Conservation (phyloP, 1,284 basidiomycete genomes). For the Volvariella surrecta region DNA sequence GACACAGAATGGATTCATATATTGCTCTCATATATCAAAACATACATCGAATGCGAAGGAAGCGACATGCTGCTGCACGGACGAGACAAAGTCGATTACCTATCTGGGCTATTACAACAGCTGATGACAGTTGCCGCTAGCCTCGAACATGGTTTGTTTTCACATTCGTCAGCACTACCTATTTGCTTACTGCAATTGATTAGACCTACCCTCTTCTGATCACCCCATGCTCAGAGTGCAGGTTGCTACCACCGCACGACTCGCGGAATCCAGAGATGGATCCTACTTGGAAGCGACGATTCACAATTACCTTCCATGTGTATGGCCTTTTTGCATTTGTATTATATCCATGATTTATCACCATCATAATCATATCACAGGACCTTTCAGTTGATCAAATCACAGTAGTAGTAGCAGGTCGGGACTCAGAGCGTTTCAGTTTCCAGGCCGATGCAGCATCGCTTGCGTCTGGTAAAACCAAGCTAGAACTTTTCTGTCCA, state of each 20-base stretch:
- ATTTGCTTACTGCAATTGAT: slow-evolving; percentile 1
- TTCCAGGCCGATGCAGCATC: slow-evolving; percentile 31
- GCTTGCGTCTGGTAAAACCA: slow-evolving; percentile 47
- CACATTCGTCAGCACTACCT: slow-evolving; percentile 1
- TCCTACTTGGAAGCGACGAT: slow-evolving; percentile 49
- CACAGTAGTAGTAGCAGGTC: slow-evolving; percentile 40
- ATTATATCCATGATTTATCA: slow-evolving; percentile 5
- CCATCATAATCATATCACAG: slow-evolving; percentile 22
- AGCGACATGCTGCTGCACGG: slow-evolving; percentile 44
- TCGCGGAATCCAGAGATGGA: slow-evolving; percentile 56
- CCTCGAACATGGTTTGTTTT: slow-evolving; percentile 47
- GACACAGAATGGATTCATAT: slow-evolving; percentile 72
- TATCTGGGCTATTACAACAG: slow-evolving; percentile 41
- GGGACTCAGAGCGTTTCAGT: slow-evolving; percentile 46
- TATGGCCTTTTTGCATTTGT: slow-evolving; percentile 26
- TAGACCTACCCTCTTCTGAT: slow-evolving; percentile 59
- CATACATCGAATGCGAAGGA: slow-evolving; percentile 47
- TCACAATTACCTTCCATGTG: slow-evolving; percentile 64
- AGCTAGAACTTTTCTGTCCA: slow-evolving; percentile 53
- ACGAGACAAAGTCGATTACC: slow-evolving; percentile 41
- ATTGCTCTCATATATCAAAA: slow-evolving; percentile 60
- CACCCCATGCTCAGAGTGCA: slow-evolving; percentile 57
- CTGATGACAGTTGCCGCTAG: slow-evolving; percentile 38
- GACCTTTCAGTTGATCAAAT: slow-evolving; percentile 42
- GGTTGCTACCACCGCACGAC: slow-evolving; percentile 34